Evolutionary conservation across 208 protist genomes (phyloP).

Genomic region (Crithidia fasciculata): DNA sequence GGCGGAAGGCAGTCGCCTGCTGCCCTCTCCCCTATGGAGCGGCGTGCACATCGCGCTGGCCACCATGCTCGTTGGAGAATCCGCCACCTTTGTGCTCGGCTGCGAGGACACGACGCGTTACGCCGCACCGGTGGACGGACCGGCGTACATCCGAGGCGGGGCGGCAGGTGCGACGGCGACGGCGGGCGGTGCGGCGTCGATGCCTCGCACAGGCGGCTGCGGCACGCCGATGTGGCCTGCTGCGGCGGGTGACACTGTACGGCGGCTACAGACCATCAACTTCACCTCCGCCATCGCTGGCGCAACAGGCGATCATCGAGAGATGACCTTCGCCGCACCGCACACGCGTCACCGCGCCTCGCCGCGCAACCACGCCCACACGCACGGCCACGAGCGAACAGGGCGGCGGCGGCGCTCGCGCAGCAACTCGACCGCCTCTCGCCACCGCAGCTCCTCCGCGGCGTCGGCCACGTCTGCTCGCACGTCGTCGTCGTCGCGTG

Average conservation of each 20-base stretch:
- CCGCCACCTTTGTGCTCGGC: slow-evolving; percentile 30
- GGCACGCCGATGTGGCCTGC: not conserved
- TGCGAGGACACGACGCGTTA: slow-evolving; percentile 18
- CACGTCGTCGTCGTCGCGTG: slow-evolving; percentile 10
- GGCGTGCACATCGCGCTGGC: slow-evolving; percentile 35
- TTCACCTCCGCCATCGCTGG: not conserved
- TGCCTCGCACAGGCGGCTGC: not conserved
- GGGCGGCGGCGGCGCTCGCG: not conserved
- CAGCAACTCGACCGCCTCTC: slow-evolving; percentile 8
- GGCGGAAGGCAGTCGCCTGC: slow-evolving; percentile 9
- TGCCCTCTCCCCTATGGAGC: slow-evolving; percentile 24
- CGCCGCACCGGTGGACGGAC: slow-evolving; percentile 9
- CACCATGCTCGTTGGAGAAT: slow-evolving; percentile 34
- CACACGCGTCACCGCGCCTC: not conserved
- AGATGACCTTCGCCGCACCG: slow-evolving; percentile 3
- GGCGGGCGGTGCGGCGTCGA: not conserved
- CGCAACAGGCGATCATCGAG: not conserved
- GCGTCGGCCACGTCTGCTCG: not conserved
- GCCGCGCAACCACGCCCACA: not conserved
- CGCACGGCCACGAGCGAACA: not conserved
- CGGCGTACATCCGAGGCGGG: slow-evolving; percentile 10
- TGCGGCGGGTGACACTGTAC: too few relatives aligned
- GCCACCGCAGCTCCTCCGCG: not conserved
- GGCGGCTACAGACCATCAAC: too few relatives aligned
- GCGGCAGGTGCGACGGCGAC: not conserved